phyloP scores from a whole-genome alignment of 352 stramenopile genomes.

The Globisporangium megalacanthum region DNA sequence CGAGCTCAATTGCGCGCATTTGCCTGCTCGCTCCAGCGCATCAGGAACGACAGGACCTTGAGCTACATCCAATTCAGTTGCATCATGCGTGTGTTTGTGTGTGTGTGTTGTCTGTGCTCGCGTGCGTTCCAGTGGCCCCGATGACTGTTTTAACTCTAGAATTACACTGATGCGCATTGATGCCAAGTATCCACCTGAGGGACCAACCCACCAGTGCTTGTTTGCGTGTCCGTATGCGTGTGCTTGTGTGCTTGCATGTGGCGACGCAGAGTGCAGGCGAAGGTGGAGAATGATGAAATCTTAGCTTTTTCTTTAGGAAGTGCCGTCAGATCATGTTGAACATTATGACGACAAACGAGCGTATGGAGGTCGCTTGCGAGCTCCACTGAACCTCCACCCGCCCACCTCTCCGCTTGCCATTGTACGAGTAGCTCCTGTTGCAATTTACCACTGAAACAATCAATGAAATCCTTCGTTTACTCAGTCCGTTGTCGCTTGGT shows the following conservation, averaged over 20 bases:
- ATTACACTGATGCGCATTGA: constrained; percentile 13
- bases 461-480: background rate
- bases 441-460: background rate
- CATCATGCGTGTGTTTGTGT: background rate
- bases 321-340: constrained; percentile 74
- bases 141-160: constrained; percentile 14
- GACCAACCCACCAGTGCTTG: background rate
- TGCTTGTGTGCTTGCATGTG: background rate
- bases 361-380: constrained; percentile 22
- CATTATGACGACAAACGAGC: constrained; percentile 60
- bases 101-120: background rate
- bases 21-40: no score
- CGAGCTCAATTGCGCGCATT: no score
- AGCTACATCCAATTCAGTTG: no score
- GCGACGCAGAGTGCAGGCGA: background rate
- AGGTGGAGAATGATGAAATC: constrained; percentile 7
- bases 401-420: background rate
- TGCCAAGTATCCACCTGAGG: constrained; percentile 9
- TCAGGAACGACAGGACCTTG: no score
- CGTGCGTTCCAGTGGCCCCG: background rate
- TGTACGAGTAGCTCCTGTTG: background rate
- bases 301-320: constrained; percentile 67
- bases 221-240: background rate
- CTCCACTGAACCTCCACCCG: constrained; percentile 33
- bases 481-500: background rate